These are phyloP conservation scores for Auriculariales sp. DNA, from an alignment of 768 basidiomycete species.

Conservation along the genomic window DNA sequence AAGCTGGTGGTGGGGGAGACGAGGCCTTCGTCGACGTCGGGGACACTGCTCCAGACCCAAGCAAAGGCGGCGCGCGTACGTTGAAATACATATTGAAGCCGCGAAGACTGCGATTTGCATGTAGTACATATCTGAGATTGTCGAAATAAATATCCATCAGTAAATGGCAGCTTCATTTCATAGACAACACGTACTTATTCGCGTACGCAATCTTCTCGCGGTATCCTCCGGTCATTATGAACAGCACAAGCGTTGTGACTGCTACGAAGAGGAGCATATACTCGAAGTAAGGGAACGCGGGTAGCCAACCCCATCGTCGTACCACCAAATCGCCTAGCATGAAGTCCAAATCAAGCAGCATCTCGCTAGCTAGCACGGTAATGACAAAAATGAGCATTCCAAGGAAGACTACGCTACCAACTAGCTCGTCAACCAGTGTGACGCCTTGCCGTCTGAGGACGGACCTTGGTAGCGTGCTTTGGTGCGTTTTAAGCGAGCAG, in stretches of 20 bases:
- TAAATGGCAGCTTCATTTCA: constrained; percentile 1
- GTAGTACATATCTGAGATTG: constrained; percentile 76
- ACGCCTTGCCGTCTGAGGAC: too few species aligned
- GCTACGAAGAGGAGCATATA: constrained; percentile 75
- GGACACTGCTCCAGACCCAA: constrained; percentile 18
- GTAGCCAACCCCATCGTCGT: background rate
- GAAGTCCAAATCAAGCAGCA: constrained; percentile 50
- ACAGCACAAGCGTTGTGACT: constrained; percentile 79
- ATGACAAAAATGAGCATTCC: constrained; percentile 52
- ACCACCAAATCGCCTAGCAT: constrained; percentile 31
- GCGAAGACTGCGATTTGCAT: constrained; percentile 82
- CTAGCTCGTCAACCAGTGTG: constrained; percentile 11
- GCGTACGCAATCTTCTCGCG: constrained; percentile 93
- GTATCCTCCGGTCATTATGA: constrained; percentile 96
- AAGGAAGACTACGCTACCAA: constrained; percentile 47
- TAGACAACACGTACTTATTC: constrained; percentile 55
- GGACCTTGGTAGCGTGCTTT: constrained; percentile 74
- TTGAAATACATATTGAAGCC: constrained; percentile 97
- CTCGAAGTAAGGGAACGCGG: constrained; percentile 43
- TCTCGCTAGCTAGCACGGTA: constrained; percentile 58
- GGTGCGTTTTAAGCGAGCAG: constrained; percentile 59
- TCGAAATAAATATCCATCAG: constrained; percentile 2
- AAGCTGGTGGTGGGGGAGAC: constrained; percentile 18
- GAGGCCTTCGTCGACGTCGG: constrained; percentile 13
- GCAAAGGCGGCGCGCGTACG: constrained; percentile 65